These are phyloP conservation scores for Rhodamnia argentea DNA, from an alignment of 345 rosid species.

Conservation along the genomic window DNA sequence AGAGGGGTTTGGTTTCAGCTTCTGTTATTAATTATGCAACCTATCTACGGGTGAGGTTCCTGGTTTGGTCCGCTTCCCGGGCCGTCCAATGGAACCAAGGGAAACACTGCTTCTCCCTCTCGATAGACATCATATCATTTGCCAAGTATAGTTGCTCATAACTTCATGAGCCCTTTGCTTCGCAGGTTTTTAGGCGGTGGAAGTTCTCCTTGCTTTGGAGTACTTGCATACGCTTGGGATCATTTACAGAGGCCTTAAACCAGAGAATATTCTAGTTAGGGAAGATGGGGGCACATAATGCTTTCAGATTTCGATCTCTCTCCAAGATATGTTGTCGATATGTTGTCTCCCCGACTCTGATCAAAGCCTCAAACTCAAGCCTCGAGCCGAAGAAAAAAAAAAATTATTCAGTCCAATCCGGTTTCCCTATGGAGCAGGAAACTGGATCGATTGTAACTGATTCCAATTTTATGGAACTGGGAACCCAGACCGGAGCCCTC, in stretches of 20 bases:
- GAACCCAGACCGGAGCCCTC: no score
- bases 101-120: no score
- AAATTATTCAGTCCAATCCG: no score
- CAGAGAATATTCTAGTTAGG: slow-evolving; percentile 52
- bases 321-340: slow-evolving; percentile 13
- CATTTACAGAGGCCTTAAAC: slow-evolving; percentile 40
- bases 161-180: neutral
- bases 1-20: neutral
- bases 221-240: slow-evolving; percentile 55
- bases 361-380: slow-evolving; percentile 4
- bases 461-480: no score
- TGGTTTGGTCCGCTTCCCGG: no score
- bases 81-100: no score
- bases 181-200: slow-evolving; percentile 53
- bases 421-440: no score
- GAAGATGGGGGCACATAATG: slow-evolving; percentile 58
- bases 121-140: neutral
- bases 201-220: slow-evolving; percentile 49
- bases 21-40: neutral
- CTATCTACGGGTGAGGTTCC: neutral
- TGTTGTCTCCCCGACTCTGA: slow-evolving; percentile 4
- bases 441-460: no score
- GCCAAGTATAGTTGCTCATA: neutral
- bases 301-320: slow-evolving; percentile 58
- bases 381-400: neutral